A percentile compares a stretch with the other conserved stretches of the same genome.
Conservation (phyloP, 2,329 filamentous ascomycete genomes). For the Talaromyces sp. region DNA sequence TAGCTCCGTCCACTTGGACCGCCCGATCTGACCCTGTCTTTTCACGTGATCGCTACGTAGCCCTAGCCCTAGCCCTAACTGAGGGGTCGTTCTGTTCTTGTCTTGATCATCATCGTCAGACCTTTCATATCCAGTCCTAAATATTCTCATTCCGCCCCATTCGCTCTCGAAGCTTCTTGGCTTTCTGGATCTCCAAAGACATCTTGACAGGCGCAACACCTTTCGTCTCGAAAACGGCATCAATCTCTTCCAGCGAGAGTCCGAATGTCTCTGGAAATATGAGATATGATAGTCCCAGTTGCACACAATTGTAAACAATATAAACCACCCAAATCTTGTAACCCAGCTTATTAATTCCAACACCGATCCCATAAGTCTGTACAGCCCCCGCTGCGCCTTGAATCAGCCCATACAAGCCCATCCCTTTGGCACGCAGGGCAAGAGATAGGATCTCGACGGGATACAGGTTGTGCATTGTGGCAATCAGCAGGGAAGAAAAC, state of each 20-base stretch:
- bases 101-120: neutral
- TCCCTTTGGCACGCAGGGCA: constrained; percentile 47
- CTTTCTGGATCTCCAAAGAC: constrained; percentile 42
- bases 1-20: neutral
- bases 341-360: constrained; percentile 49
- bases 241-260: constrained; percentile 57
- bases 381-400: constrained; percentile 47
- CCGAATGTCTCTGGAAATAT: constrained; percentile 55
- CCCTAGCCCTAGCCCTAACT: constrained; percentile 3
- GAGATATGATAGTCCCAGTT: constrained; percentile 50
- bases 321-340: constrained; percentile 56
- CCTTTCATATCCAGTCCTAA: neutral
- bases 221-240: constrained; percentile 56
- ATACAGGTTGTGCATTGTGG: constrained; percentile 52
- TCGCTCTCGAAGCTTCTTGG: constrained; percentile 36
- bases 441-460: constrained; percentile 48
- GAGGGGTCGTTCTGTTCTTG: neutral
- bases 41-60: neutral
- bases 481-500: constrained; percentile 47
- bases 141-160: constrained; percentile 26
- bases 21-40: neutral
- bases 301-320: constrained; percentile 51
- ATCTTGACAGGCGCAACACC: constrained; percentile 47
- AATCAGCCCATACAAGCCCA: constrained; percentile 48
- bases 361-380: constrained; percentile 49